A percentile compares a stretch with the other conserved stretches of the same genome.
phyloP scores from a whole-genome alignment of 495 filamentous ascomycete genomes.

The Penicillium macrosclerotiorum region DNA sequence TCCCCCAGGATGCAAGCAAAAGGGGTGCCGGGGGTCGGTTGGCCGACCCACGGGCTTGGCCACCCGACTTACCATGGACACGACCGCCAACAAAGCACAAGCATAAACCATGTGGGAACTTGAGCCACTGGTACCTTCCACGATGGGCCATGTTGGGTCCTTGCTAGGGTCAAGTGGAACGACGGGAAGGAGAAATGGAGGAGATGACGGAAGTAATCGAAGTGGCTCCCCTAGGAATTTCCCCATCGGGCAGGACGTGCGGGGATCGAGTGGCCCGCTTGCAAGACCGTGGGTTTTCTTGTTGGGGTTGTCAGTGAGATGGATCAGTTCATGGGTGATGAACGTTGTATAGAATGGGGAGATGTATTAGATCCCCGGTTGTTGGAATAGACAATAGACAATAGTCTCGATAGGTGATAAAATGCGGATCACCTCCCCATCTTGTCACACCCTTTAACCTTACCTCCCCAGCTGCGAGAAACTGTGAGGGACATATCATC shows the following conservation, averaged over 20 bases:
- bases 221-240: slow-evolving; percentile 1
- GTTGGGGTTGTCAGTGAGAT: too few species aligned
- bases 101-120: slow-evolving; percentile 9
- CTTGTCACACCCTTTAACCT: too few species aligned
- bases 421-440: background rate
- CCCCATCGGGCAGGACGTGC: slow-evolving; percentile 8
- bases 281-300: too few species aligned
- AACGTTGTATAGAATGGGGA: too few species aligned
- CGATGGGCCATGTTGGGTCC: too few species aligned
- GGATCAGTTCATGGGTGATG: background rate
- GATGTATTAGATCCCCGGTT: background rate
- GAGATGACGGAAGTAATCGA: too few species aligned
- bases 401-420: too few species aligned
- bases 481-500: too few species aligned
- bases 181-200: too few species aligned
- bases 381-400: background rate
- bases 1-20: background rate
- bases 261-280: too few species aligned
- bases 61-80: background rate
- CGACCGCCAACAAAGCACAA: background rate
- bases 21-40: background rate
- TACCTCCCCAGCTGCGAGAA: too few species aligned
- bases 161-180: background rate
- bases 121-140: background rate
- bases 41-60: background rate